phyloP scores from a whole-genome alignment of 2,329 filamentous ascomycete species.

The Simplicillium sp. region DNA sequence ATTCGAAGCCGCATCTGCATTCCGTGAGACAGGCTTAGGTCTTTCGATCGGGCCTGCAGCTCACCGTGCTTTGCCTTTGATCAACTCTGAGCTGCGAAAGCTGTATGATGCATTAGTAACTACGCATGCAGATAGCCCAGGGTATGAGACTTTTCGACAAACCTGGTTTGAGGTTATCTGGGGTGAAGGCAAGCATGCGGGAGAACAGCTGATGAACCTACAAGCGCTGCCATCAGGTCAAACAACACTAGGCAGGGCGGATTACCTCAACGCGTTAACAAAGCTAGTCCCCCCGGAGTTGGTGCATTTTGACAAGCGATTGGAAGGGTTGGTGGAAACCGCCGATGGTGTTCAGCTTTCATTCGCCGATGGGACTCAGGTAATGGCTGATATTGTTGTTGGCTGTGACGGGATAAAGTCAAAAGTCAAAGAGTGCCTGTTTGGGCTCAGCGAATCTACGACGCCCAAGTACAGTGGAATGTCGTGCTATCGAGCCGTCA shows the following conservation, averaged over 20 bases:
- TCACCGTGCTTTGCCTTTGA: conserved; percentile 40
- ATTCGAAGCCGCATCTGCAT: conserved; percentile 45
- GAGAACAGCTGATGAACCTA: conserved; percentile 5
- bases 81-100: conserved; percentile 32
- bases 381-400: conserved; percentile 11
- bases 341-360: conserved; percentile 1
- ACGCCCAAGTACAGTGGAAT: conserved; percentile 8
- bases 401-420: conserved; percentile 14
- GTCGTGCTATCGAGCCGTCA: conserved; percentile 9
- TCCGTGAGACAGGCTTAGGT: conserved; percentile 49
- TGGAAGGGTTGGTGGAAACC: conserved; percentile 3
- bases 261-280: conserved; percentile 9
- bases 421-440: conserved; percentile 3
- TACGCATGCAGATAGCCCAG: conserved; percentile 3
- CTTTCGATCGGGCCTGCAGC: conserved; percentile 48
- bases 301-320: conserved; percentile 7
- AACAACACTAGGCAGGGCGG: conserved; percentile 7
- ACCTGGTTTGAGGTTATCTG: conserved; percentile 10
- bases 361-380: conserved; percentile 9
- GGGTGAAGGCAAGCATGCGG: conserved; percentile 2
- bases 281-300: conserved; percentile 5
- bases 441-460: conserved; percentile 2
- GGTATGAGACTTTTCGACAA: conserved; percentile 8
- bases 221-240: conserved; percentile 7
- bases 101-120: conserved; percentile 28